These are phyloP conservation scores for Rosa persica DNA, from an alignment of 306 rosid genomes.

Conservation along the genomic window DNA sequence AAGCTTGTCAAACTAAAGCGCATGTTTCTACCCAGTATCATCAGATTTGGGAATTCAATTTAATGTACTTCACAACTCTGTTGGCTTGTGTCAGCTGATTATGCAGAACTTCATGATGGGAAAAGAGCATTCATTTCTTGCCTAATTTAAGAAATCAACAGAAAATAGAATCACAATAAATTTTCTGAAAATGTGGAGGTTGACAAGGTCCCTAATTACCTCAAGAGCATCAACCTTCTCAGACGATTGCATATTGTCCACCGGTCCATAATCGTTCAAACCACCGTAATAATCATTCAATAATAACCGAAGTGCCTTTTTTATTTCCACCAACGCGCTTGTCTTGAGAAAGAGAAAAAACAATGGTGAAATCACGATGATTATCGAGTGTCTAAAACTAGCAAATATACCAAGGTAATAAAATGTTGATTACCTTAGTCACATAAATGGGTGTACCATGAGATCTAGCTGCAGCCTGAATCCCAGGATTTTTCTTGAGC, in stretches of 20 bases:
- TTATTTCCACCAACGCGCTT: conserved; percentile 70
- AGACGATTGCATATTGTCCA: conserved; percentile 47
- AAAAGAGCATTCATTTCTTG: background rate
- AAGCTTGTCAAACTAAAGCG: background rate
- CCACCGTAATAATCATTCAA: conserved; percentile 69
- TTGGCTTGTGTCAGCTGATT: conserved; percentile 1
- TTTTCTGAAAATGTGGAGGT: background rate
- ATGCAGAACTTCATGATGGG: background rate
- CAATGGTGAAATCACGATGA: conserved; percentile 23
- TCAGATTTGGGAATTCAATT: background rate
- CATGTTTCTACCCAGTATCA: background rate
- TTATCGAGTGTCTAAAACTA: conserved; percentile 11
- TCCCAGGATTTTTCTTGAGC: conserved; percentile 83
- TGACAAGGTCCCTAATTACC: conserved; percentile 46
- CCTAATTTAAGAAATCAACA: background rate
- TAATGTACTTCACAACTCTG: background rate
- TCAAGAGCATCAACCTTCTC: conserved; percentile 87
- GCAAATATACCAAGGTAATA: conserved; percentile 12
- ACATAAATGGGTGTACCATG: conserved; percentile 66
- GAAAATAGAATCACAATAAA: background rate
- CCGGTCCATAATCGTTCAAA: conserved; percentile 50
- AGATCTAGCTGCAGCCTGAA: conserved; percentile 94
- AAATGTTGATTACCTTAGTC: conserved; percentile 59
- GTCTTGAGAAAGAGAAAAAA: conserved; percentile 45
- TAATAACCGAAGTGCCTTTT: conserved; percentile 68